Evolutionary conservation across 768 basidiomycete species (phyloP).

Genomic region (Tulasnella calospora): DNA sequence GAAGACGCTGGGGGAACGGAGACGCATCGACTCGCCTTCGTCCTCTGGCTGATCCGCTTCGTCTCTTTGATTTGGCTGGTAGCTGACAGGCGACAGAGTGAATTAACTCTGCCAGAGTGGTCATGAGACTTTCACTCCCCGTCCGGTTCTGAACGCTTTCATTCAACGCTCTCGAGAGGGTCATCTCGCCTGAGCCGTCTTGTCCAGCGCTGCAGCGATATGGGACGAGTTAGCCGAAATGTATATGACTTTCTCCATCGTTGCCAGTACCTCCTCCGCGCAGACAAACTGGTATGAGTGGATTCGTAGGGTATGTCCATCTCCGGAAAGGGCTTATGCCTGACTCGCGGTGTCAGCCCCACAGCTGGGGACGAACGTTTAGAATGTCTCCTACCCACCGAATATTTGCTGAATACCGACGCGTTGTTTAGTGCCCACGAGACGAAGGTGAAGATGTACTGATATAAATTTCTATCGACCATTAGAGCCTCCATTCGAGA

Average conservation of each 20-base stretch:
- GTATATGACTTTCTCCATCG: slow-evolving; percentile 27
- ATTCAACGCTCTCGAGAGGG: slow-evolving; percentile 52
- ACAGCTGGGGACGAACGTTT: not conserved
- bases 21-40: not conserved
- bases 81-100: not conserved
- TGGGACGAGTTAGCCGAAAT: slow-evolving; percentile 54
- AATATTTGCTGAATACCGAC: not conserved
- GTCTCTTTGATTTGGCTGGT: slow-evolving; percentile 29
- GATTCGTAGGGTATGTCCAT: not conserved
- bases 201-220: slow-evolving; percentile 52
- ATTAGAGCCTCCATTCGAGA: too few species aligned
- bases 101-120: slow-evolving; percentile 6
- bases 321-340: not conserved
- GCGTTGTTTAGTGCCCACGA: not conserved
- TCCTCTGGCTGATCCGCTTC: slow-evolving; percentile 42
- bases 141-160: not conserved
- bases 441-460: not conserved
- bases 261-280: not conserved
- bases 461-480: too few species aligned
- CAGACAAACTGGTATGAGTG: not conserved
- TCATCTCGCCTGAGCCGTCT: slow-evolving; percentile 46
- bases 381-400: not conserved
- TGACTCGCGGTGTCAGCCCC: not conserved
- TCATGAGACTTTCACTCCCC: not conserved
- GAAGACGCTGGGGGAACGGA: not conserved